phyloP scores from a whole-genome alignment of 495 filamentous ascomycete genomes.

The Penicillium subrubescens region DNA sequence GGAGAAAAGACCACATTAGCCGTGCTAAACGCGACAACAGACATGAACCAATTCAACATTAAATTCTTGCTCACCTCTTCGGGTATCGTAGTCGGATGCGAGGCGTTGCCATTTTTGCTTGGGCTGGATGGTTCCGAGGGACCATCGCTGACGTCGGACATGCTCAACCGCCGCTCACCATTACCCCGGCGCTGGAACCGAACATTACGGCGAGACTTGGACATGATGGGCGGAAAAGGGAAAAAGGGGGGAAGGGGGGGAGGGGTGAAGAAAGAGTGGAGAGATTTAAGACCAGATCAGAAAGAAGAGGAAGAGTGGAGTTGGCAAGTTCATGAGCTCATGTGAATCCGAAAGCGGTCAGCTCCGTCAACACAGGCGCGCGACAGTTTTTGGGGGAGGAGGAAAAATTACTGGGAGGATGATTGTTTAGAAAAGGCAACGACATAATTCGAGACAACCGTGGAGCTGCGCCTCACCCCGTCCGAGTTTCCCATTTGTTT shows the following conservation, averaged over 20 bases:
- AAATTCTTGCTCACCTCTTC: conserved; percentile 46
- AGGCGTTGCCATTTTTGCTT: conserved; percentile 47
- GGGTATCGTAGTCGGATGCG: conserved; percentile 48
- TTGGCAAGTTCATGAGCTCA: conserved; percentile 28
- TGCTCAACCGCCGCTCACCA: conserved; percentile 65
- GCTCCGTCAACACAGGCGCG: conserved; percentile 6
- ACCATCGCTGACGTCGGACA: conserved; percentile 75
- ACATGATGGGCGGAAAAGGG: conserved; percentile 50
- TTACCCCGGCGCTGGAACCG: conserved; percentile 73
- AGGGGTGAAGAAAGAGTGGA: conserved; percentile 22
- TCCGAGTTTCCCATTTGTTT: neutral
- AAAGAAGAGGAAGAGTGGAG: conserved; percentile 19
- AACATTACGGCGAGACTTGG: conserved; percentile 77
- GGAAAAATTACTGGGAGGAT: neutral
- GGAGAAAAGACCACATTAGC: conserved; percentile 5
- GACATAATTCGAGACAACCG: neutral
- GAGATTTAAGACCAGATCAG: conserved; percentile 14
- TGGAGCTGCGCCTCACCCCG: conserved; percentile 12
- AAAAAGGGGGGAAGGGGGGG: conserved; percentile 9
- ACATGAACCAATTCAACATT: neutral
- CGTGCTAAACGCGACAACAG: neutral
- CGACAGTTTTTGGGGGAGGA: neutral
- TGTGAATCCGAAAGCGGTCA: conserved; percentile 34
- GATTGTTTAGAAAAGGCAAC: neutral
- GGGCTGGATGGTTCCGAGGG: conserved; percentile 63